Percentiles rank a stretch among this genome's conserved stretches.
These are phyloP conservation scores for Batkoa obscura DNA, from an alignment of 371 early-diverging fungal species.

Conservation along the genomic window DNA sequence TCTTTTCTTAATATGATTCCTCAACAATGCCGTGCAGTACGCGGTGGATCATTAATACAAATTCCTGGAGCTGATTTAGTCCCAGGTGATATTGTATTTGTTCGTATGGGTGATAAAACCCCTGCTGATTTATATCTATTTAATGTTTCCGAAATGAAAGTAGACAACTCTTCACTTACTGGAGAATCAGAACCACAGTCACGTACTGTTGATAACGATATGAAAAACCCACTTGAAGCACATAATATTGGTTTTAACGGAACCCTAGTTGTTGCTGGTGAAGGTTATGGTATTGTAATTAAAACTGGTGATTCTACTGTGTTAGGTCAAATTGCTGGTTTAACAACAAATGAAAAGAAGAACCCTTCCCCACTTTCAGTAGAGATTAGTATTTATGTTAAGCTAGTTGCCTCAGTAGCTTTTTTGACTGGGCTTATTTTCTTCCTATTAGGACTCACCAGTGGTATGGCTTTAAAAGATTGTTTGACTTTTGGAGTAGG, in stretches of 20 bases:
- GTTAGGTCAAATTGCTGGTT: conserved; percentile 47
- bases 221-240: conserved; percentile 16
- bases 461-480: conserved; percentile 23
- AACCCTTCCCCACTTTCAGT: conserved; percentile 34
- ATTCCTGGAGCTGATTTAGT: conserved; percentile 8
- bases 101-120: conserved; percentile 41
- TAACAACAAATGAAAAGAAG: conserved; percentile 20
- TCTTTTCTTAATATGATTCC: conserved; percentile 83
- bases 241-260: conserved; percentile 41
- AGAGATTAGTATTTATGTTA: conserved; percentile 46
- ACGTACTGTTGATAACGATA: conserved; percentile 30
- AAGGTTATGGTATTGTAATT: conserved; percentile 35
- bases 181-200: conserved; percentile 31
- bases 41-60: background rate
- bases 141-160: conserved; percentile 28
- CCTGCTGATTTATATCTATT: conserved; percentile 48
- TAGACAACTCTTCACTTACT: conserved; percentile 46
- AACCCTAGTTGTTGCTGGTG: conserved; percentile 36
- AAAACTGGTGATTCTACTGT: conserved; percentile 36
- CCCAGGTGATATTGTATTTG: conserved; percentile 33
- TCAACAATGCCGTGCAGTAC: conserved; percentile 33
- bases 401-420: conserved; percentile 37
- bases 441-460: conserved; percentile 24
- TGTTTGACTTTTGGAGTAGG: conserved; percentile 45
- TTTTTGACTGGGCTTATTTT: conserved; percentile 21